These are phyloP conservation scores for Filobasidium floriforme DNA, from an alignment of 768 basidiomycete genomes.

Conservation along the genomic window DNA sequence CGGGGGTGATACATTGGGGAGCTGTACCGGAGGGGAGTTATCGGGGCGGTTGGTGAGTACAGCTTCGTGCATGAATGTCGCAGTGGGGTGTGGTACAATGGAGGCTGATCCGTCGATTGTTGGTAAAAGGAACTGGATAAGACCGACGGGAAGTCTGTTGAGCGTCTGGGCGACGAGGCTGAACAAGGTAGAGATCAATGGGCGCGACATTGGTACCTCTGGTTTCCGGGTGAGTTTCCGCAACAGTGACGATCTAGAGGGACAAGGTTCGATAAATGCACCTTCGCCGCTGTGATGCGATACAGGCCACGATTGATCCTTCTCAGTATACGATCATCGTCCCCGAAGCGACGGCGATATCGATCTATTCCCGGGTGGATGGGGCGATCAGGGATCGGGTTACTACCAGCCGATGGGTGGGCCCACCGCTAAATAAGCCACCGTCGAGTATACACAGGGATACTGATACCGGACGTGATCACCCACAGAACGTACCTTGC, in stretches of 20 bases:
- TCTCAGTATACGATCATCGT: slow-evolving; percentile 36
- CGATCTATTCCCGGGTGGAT: slow-evolving; percentile 27
- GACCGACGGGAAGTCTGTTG: slow-evolving; percentile 20
- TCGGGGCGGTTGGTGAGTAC: slow-evolving; percentile 41
- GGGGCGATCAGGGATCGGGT: slow-evolving; percentile 26
- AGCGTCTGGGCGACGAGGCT: slow-evolving; percentile 35
- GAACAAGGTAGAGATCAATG: slow-evolving; percentile 27
- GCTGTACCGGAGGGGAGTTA: slow-evolving; percentile 28
- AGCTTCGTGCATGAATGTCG: no score
- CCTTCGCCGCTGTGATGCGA: no score
- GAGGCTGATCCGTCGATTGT: no score
- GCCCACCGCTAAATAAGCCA: slow-evolving; percentile 5
- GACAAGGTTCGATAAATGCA: neutral
- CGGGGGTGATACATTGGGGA: slow-evolving; percentile 41
- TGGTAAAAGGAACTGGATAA: slow-evolving; percentile 36
- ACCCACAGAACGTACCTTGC: slow-evolving; percentile 37
- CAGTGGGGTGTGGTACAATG: no score
- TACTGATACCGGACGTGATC: neutral
- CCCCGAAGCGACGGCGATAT: slow-evolving; percentile 30
- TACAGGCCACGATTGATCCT: slow-evolving; percentile 37
- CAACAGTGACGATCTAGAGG: neutral
- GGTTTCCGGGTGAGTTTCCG: slow-evolving; percentile 27
- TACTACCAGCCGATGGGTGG: slow-evolving; percentile 36
- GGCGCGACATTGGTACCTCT: slow-evolving; percentile 26
- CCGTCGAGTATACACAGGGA: neutral